These are phyloP conservation scores for Rhynchosporium agropyri DNA, from an alignment of 2,329 filamentous ascomycete species.

Conservation along the genomic window DNA sequence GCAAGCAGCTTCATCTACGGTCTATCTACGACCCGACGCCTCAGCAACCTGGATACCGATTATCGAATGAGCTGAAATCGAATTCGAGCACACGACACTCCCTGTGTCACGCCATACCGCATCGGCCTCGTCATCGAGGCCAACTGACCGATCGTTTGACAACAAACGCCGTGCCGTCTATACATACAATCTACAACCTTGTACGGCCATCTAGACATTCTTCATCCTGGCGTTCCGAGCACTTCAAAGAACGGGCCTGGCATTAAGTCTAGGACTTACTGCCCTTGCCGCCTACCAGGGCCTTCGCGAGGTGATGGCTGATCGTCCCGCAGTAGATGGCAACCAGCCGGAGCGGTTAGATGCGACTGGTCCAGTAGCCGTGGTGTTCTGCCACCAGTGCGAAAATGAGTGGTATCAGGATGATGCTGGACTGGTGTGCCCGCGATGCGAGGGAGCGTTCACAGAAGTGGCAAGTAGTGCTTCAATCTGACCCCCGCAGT, in stretches of 20 bases:
- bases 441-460: constrained; percentile 75
- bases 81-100: constrained; percentile 21
- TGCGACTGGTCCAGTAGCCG: constrained; percentile 59
- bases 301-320: constrained; percentile 48
- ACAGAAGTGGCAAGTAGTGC: constrained; percentile 77
- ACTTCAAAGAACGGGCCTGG: constrained; percentile 55
- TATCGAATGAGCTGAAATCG: constrained; percentile 23
- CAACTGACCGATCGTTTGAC: not conserved
- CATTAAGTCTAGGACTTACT: constrained; percentile 60
- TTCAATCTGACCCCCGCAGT: not conserved
- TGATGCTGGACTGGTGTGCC: constrained; percentile 70
- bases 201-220: not conserved
- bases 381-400: constrained; percentile 87
- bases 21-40: constrained; percentile 17
- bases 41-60: constrained; percentile 9
- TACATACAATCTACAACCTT: not conserved
- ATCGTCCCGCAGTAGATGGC: constrained; percentile 17
- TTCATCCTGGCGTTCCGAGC: constrained; percentile 59
- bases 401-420: constrained; percentile 78
- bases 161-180: not conserved
- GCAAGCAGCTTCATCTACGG: not conserved
- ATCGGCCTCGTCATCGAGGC: constrained; percentile 20
- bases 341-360: constrained; percentile 48
- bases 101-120: constrained; percentile 25
- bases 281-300: constrained; percentile 58